phyloP scores from a whole-genome alignment of 768 basidiomycete genomes.

The Tricholoma terreum region DNA sequence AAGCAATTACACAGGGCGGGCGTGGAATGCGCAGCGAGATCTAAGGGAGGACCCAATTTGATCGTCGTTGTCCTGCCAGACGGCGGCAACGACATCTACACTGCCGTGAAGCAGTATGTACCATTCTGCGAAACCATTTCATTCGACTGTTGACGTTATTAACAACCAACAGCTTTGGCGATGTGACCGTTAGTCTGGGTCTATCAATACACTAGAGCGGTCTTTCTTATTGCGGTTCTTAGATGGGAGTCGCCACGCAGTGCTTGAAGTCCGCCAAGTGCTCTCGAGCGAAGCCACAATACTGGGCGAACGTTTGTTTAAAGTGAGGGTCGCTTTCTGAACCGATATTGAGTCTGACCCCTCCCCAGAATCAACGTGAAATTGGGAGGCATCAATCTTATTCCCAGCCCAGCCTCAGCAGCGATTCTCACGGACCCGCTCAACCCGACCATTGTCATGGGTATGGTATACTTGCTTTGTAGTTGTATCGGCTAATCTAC shows the following conservation, averaged over 20 bases:
- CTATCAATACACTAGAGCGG: no score
- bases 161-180: background rate
- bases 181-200: no score
- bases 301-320: conserved; percentile 76
- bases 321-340: conserved; percentile 49
- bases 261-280: conserved; percentile 70
- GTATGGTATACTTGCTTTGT: conserved; percentile 28
- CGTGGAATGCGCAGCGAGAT: conserved; percentile 35
- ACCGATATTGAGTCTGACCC: background rate
- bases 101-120: conserved; percentile 74
- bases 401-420: conserved; percentile 61
- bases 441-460: conserved; percentile 77
- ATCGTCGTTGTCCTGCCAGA: conserved; percentile 73
- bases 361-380: conserved; percentile 71
- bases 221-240: no score
- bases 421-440: conserved; percentile 57
- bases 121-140: background rate
- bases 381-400: conserved; percentile 75
- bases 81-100: conserved; percentile 69
- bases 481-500: background rate
- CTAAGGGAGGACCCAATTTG: conserved; percentile 45
- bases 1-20: conserved; percentile 52
- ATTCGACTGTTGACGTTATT: background rate
- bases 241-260: conserved; percentile 69
- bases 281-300: conserved; percentile 64